These are phyloP conservation scores for Colletotrichum musae DNA, from an alignment of 2,329 filamentous ascomycete species.

Conservation along the genomic window DNA sequence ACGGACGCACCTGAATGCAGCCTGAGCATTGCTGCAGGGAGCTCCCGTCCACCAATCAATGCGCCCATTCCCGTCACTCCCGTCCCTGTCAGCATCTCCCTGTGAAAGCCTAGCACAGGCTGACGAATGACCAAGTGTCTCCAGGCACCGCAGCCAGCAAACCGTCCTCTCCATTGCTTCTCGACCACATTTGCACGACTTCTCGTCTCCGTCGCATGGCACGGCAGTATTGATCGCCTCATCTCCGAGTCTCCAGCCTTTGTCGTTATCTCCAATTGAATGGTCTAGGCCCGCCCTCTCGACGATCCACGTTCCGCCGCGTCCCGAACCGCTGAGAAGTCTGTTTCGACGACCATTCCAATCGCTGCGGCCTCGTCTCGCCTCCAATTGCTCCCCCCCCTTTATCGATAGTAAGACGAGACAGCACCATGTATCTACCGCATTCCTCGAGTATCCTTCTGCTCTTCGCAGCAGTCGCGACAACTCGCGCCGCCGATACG, in stretches of 20 bases:
- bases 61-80: conserved; percentile 28
- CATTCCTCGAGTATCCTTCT: conserved; percentile 48
- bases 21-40: conserved; percentile 32
- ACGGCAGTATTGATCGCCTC: conserved; percentile 1
- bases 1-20: conserved; percentile 6
- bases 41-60: conserved; percentile 35
- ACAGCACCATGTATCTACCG: conserved; percentile 45
- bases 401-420: conserved; percentile 9
- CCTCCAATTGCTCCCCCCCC: background rate
- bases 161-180: background rate
- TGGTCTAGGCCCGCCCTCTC: conserved; percentile 9
- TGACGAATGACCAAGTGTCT: conserved; percentile 38
- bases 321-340: conserved; percentile 22
- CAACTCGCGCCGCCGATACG: conserved; percentile 49
- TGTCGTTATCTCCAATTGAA: conserved; percentile 23
- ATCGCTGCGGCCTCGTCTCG: conserved; percentile 1
- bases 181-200: background rate
- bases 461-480: conserved; percentile 52
- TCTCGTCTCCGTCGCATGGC: background rate
- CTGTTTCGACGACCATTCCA: conserved; percentile 15
- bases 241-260: background rate
- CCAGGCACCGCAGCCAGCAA: background rate
- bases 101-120: conserved; percentile 25
- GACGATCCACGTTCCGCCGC: conserved; percentile 12
- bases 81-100: conserved; percentile 29